phyloP scores from a whole-genome alignment of 768 basidiomycete species.

The Boletus fagicola region DNA sequence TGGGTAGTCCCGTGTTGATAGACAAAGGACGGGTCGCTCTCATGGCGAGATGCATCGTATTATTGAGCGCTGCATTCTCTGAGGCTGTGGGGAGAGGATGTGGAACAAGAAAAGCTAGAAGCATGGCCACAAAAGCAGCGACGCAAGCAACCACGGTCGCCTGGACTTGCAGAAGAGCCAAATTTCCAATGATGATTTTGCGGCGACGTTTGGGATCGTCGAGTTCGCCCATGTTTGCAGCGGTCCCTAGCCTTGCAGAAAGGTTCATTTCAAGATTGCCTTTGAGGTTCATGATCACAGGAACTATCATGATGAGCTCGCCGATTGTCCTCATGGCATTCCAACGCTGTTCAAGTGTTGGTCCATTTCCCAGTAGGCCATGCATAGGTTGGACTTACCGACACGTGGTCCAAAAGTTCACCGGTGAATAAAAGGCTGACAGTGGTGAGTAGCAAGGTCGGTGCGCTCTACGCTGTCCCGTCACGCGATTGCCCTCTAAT shows the following conservation, averaged over 20 bases:
- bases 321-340: slow-evolving; percentile 84
- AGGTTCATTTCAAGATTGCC: slow-evolving; percentile 99
- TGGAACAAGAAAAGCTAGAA: slow-evolving; percentile 65
- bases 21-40: slow-evolving; percentile 28
- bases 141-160: slow-evolving; percentile 86
- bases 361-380: slow-evolving; percentile 1
- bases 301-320: slow-evolving; percentile 95
- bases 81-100: slow-evolving; percentile 20
- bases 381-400: slow-evolving; percentile 49
- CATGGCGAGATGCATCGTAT: slow-evolving; percentile 4
- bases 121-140: slow-evolving; percentile 73
- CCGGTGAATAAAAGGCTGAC: slow-evolving; percentile 88
- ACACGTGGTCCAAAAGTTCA: slow-evolving; percentile 81
- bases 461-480: slow-evolving; percentile 61
- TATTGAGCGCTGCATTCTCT: slow-evolving; percentile 10
- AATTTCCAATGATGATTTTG: slow-evolving; percentile 73
- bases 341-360: slow-evolving; percentile 62
- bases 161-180: slow-evolving; percentile 89
- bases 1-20: slow-evolving; percentile 29
- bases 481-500: neutral
- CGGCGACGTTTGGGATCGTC: slow-evolving; percentile 66
- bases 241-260: slow-evolving; percentile 91
- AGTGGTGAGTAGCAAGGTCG: slow-evolving; percentile 81
- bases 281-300: slow-evolving; percentile 91
- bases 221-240: slow-evolving; percentile 90